Evolutionary conservation across 2,329 filamentous ascomycete species (phyloP), one percentile per base, ranked within the genome.

Genomic region (Didymella glomerata): DNA sequence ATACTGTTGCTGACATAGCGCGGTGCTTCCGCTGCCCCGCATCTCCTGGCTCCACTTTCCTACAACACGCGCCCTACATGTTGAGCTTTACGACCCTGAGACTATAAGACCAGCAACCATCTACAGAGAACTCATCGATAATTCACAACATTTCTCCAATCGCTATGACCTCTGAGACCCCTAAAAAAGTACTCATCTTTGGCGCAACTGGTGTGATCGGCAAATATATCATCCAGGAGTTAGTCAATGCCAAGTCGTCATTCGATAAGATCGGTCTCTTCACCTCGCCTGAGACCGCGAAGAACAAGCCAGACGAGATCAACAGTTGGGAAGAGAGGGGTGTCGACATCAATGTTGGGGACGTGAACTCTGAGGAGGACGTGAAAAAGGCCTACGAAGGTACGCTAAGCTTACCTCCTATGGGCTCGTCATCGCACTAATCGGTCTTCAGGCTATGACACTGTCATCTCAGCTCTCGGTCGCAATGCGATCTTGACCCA

Each of bases 401-500:
- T 82, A 59, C 14, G 4, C 11, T 14, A 14, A 2, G 20, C 2
- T 14, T 13, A 41, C 38, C 18, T 11, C 38, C 9, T 7, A 1
- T 9, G 11, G 20, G 38, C 38, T 11, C 11, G 2, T 14, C n/a
- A 22, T 11, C 24, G 20, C 14, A 20, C 45, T 34, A 18, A 44
- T 16, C 14, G 11, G 10, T 1, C 13, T 5, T 25, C 59, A 82
- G 82, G 78, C 48, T 83, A 88, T 65, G 87, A 91, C 71, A 90
- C 88, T 0, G 80, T 91, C 41, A 77, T 91, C 48, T 88, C 85
- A 20, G 85, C 85, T 2, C 80, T 91, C 1, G 89, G 89, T 2
- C 82, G 89, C 49, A 82, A 81, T n/a, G 86, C 83, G 0, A 84
- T 92, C 16, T 80, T 83, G 22, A 75, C 82, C 9, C 89, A 91